phyloP scores from a whole-genome alignment of 208 protist species.

The Trypanosoma boissoni region DNA sequence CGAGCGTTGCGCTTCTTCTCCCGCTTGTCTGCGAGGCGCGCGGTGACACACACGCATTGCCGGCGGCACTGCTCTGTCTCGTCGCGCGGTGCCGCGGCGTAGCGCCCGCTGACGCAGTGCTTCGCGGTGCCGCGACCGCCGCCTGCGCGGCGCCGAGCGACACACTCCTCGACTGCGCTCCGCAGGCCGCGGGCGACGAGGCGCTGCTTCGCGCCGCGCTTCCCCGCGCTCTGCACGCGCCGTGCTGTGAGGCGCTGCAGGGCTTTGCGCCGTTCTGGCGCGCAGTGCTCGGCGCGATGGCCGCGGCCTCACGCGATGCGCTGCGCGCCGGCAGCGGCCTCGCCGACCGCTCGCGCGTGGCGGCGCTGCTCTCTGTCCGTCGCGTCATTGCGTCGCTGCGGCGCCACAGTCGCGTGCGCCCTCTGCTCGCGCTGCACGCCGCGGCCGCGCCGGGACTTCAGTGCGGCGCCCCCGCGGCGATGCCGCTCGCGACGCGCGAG shows the following conservation, averaged over 20 bases:
- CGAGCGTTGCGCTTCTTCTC: too few species aligned
- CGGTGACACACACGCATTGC: too few species aligned
- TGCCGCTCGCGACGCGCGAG: conserved; percentile 53
- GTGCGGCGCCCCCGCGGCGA: neutral
- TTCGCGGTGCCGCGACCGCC: conserved; percentile 12
- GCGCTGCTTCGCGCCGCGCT: too few species aligned
- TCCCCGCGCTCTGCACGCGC: too few species aligned
- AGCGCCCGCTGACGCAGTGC: neutral
- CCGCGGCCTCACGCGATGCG: too few species aligned
- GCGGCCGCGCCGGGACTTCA: conserved; percentile 7
- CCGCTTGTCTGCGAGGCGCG: too few species aligned
- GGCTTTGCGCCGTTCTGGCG: too few species aligned
- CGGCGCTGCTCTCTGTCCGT: conserved; percentile 50
- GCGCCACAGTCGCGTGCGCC: conserved; percentile 44
- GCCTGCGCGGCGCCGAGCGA: conserved; percentile 4
- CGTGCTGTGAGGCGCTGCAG: too few species aligned
- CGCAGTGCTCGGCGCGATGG: too few species aligned
- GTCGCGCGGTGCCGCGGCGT: neutral
- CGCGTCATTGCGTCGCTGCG: conserved; percentile 58
- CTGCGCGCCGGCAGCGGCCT: neutral
- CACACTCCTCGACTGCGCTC: conserved; percentile 4
- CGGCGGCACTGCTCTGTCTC: conserved; percentile 19
- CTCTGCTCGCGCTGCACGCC: conserved; percentile 48
- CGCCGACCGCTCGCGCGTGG: conserved; percentile 25
- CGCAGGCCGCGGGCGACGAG: too few species aligned